These are phyloP conservation scores for Barnettozyma sucrosica DNA, from an alignment of 805 yeast species.

Conservation along the genomic window DNA sequence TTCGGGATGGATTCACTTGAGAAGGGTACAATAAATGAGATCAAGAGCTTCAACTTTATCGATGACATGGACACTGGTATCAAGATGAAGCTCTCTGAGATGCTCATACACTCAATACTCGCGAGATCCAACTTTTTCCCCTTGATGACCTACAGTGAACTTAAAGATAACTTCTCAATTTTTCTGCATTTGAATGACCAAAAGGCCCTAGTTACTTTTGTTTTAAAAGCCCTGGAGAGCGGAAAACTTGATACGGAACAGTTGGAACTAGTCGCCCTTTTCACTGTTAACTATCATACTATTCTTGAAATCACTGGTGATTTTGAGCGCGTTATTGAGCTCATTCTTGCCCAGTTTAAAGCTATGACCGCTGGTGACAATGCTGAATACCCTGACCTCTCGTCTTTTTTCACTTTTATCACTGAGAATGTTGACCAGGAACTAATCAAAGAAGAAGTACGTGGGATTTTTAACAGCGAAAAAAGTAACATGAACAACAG, in stretches of 20 bases:
- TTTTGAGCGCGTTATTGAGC: constrained; percentile 7
- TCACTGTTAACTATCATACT: background rate
- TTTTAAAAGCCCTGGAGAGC: constrained; percentile 17
- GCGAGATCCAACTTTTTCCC: constrained; percentile 30
- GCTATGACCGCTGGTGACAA: background rate
- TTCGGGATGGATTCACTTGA: constrained; percentile 32
- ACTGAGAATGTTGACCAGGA: constrained; percentile 1
- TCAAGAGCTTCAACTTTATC: constrained; percentile 20
- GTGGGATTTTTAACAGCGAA: constrained; percentile 1
- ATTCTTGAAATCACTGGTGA: background rate
- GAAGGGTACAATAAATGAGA: constrained; percentile 23
- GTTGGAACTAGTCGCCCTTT: constrained; percentile 10
- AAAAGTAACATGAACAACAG: background rate
- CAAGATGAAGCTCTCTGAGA: constrained; percentile 30
- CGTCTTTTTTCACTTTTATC: constrained; percentile 7
- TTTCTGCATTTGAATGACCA: constrained; percentile 18
- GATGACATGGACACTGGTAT: constrained; percentile 23
- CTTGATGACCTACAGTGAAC: constrained; percentile 33
- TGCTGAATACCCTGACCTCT: constrained; percentile 5
- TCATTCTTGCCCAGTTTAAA: constrained; percentile 8
- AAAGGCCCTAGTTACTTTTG: constrained; percentile 22
- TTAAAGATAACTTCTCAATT: constrained; percentile 17
- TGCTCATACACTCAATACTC: constrained; percentile 24
- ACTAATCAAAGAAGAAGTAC: constrained; percentile 6
- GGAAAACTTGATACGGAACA: constrained; percentile 16